A percentile compares a stretch with the other conserved stretches of the same genome.
phyloP scores from a whole-genome alignment of 306 rosid species.

The Delonix regia region DNA sequence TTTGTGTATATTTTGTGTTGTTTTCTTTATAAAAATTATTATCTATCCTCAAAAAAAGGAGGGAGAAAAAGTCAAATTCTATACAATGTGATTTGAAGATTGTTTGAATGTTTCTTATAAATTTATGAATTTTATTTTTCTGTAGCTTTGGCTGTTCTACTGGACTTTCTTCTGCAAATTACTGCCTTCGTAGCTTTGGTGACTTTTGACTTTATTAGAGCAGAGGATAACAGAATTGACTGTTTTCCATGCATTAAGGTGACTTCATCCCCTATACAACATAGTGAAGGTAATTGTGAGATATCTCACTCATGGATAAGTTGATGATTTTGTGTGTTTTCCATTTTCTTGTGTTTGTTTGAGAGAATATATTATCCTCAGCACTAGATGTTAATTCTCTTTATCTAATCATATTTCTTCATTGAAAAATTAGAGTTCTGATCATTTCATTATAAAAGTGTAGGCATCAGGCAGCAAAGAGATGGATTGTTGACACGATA shows the following conservation, averaged over 20 bases:
- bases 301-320: slow-evolving; percentile 27
- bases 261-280: slow-evolving; percentile 51
- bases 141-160: slow-evolving; percentile 93
- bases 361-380: background rate
- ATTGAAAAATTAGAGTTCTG: slow-evolving; percentile 36
- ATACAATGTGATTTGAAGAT: slow-evolving; percentile 27
- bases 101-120: slow-evolving; percentile 12
- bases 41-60: background rate
- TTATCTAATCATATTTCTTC: background rate
- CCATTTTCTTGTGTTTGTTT: background rate
- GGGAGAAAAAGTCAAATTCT: slow-evolving; percentile 3
- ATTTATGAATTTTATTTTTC: slow-evolving; percentile 19
- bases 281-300: slow-evolving; percentile 61
- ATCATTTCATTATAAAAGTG: slow-evolving; percentile 39
- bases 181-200: slow-evolving; percentile 91
- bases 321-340: background rate
- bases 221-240: slow-evolving; percentile 81
- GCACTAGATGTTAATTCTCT: background rate
- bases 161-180: slow-evolving; percentile 92
- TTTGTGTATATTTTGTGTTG: background rate
- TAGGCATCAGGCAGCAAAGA: slow-evolving; percentile 62
- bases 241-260: slow-evolving; percentile 90
- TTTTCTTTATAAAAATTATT: background rate
- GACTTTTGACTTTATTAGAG: slow-evolving; percentile 77
- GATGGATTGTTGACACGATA: slow-evolving; percentile 77